Conservation (phyloP, 2,329 filamentous ascomycete genomes). For the Akanthomyces lecanii region DNA sequence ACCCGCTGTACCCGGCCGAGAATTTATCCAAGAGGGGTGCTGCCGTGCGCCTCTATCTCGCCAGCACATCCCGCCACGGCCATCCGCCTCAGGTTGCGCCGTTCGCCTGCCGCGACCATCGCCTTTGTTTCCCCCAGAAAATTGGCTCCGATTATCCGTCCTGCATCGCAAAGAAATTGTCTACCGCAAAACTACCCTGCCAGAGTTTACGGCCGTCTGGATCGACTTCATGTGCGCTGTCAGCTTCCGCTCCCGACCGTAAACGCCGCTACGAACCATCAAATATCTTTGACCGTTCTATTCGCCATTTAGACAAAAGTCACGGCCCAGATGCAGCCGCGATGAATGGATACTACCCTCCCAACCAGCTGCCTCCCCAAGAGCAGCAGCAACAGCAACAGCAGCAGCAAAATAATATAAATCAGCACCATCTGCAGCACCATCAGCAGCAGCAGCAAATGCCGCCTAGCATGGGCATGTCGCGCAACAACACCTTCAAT, state of each 20-base stretch:
- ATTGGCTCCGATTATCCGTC: neutral
- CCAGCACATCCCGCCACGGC: neutral
- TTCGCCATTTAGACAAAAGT: neutral
- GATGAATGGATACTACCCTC: constrained; percentile 14
- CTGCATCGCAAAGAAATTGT: neutral
- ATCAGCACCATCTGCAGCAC: constrained; percentile 3
- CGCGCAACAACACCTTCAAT: constrained; percentile 1
- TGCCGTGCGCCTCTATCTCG: neutral
- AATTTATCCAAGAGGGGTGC: constrained; percentile 11
- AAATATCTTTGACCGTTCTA: neutral
- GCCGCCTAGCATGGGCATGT: neutral
- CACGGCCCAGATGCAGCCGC: constrained; percentile 16
- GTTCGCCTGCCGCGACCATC: neutral
- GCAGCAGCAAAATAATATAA: neutral
- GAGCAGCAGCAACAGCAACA: constrained; percentile 13
- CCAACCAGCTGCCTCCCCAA: constrained; percentile 9
- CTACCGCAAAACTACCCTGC: neutral
- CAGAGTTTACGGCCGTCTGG: neutral
- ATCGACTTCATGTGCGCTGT: neutral
- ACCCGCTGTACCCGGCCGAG: constrained; percentile 3
- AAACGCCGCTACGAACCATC: neutral
- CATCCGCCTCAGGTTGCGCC: neutral
- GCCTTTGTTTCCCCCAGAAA: neutral
- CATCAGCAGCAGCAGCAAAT: constrained; percentile 3
- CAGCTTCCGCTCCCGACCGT: neutral